A percentile compares a stretch with the other conserved stretches of the same genome.
These are phyloP conservation scores for Linnemannia elongata DNA, from an alignment of 192 early-diverging fungal species.

Conservation along the genomic window DNA sequence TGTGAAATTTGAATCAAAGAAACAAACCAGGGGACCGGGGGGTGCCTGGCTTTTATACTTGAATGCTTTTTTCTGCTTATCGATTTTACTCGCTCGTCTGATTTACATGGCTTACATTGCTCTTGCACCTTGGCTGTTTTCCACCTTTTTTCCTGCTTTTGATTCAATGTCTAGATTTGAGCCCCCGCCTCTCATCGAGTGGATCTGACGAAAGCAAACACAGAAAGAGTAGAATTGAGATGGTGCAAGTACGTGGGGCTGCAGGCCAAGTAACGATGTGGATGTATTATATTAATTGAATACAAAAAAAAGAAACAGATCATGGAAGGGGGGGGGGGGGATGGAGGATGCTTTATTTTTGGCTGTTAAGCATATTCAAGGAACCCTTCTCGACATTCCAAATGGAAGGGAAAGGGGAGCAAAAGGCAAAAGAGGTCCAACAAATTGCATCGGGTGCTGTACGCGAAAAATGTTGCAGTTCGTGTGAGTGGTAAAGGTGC, in stretches of 20 bases:
- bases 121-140: too few relatives aligned
- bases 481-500: not conserved
- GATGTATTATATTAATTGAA: too few relatives aligned
- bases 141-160: too few relatives aligned
- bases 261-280: too few relatives aligned
- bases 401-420: not conserved
- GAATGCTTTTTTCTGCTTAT: not conserved
- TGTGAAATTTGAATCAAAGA: constrained; percentile 23
- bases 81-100: not conserved
- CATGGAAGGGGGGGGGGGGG: not conserved
- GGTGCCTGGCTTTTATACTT: constrained; percentile 19
- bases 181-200: too few relatives aligned
- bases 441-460: not conserved
- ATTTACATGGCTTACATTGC: too few relatives aligned
- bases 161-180: too few relatives aligned
- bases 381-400: constrained; percentile 6
- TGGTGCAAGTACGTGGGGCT: too few relatives aligned
- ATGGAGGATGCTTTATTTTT: not conserved
- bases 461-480: not conserved
- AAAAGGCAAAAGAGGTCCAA: too few relatives aligned
- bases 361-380: not conserved
- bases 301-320: too few relatives aligned
- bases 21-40: not conserved
- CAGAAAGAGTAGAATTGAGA: too few relatives aligned
- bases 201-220: too few relatives aligned